phyloP scores from a whole-genome alignment of 805 yeast species.

The Lachancea thermotolerans region DNA sequence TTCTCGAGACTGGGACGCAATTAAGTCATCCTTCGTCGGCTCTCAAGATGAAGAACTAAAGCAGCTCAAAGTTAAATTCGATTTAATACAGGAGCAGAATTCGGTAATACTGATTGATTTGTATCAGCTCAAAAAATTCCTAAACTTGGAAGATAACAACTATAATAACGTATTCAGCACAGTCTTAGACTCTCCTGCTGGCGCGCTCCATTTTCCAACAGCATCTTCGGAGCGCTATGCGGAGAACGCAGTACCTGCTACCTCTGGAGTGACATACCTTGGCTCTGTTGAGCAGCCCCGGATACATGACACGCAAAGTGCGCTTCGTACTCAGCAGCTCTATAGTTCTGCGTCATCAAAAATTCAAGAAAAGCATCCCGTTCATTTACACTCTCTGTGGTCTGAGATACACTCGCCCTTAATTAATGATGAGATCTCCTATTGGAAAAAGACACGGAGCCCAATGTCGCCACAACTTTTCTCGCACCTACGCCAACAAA shows the following conservation, averaged over 20 bases:
- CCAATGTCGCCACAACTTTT: too few relatives aligned
- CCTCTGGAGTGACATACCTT: too few relatives aligned
- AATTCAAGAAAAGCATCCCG: too few relatives aligned
- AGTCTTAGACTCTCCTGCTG: neutral
- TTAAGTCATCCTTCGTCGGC: conserved; percentile 4
- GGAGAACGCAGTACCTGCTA: neutral
- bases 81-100: conserved; percentile 17
- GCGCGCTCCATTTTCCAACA: neutral
- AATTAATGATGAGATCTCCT: too few relatives aligned
- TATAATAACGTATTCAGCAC: conserved; percentile 9
- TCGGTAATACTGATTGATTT: conserved; percentile 17
- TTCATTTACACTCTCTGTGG: too few relatives aligned
- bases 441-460: too few relatives aligned
- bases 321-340: too few relatives aligned
- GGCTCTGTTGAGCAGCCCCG: too few relatives aligned
- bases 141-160: conserved; percentile 5
- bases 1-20: conserved; percentile 14
- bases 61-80: conserved; percentile 13
- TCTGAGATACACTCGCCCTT: too few relatives aligned
- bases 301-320: too few relatives aligned
- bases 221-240: neutral
- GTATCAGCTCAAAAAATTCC: conserved; percentile 11
- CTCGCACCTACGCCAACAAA: too few relatives aligned
- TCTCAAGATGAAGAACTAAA: conserved; percentile 10
- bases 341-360: too few relatives aligned